A percentile compares a stretch with the other conserved stretches of the same genome.
Evolutionary conservation across 208 protist genomes (phyloP).

Genomic region (Tritrichomonas foetus): DNA sequence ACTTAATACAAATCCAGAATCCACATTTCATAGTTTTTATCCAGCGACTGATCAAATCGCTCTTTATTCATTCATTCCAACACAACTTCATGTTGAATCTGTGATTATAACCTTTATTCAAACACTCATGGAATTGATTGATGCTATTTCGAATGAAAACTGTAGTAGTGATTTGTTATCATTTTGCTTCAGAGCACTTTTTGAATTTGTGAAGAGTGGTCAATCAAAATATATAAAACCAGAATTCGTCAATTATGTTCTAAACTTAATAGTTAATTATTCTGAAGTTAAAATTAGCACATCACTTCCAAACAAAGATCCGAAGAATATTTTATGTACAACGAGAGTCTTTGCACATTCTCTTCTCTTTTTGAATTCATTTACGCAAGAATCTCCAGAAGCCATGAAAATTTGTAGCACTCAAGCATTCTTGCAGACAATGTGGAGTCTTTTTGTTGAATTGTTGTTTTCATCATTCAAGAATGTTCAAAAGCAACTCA

Average conservation of each 20-base stretch:
- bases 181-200: background rate
- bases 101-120: background rate
- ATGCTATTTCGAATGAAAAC: background rate
- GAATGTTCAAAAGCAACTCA: conserved; percentile 11
- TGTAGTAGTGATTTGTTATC: background rate
- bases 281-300: background rate
- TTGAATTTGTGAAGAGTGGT: conserved; percentile 34
- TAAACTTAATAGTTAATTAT: background rate
- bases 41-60: background rate
- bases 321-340: background rate
- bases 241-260: background rate
- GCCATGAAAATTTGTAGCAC: conserved; percentile 7
- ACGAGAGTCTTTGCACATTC: background rate
- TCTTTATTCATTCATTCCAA: conserved; percentile 3
- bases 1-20: background rate
- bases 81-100: background rate
- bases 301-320: background rate
- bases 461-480: background rate
- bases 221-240: background rate
- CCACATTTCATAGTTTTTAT: background rate
- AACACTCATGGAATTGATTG: background rate
- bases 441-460: conserved; percentile 30
- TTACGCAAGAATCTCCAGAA: conserved; percentile 16
- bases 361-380: background rate
- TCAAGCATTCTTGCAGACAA: background rate